phyloP scores from a whole-genome alignment of 2,329 filamentous ascomycete genomes.

The Hymenoscyphus linearis region DNA sequence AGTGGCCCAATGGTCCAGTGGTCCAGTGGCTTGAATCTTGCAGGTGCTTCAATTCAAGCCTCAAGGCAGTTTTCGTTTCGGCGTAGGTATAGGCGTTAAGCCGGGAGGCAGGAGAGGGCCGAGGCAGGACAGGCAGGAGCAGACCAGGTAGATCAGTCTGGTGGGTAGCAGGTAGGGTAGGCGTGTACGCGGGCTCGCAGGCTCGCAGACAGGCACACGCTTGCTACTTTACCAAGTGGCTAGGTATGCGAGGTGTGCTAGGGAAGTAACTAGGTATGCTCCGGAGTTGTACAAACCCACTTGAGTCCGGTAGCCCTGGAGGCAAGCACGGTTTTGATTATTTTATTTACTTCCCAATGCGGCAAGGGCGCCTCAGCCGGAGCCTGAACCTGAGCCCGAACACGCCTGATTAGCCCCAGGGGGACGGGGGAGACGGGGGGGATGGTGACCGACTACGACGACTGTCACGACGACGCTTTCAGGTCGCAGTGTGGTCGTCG shows the following conservation, averaged over 20 bases:
- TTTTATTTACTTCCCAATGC: constrained; percentile 5
- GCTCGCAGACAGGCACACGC: neutral
- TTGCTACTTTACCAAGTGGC: neutral
- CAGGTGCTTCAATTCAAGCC: no score
- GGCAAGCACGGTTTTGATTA: neutral
- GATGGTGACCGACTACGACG: neutral
- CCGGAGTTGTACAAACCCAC: neutral
- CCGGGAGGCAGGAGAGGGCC: no score
- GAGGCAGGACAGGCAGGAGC: neutral
- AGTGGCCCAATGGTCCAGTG: no score
- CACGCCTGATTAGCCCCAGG: no score
- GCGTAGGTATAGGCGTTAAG: neutral
- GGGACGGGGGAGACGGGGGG: no score
- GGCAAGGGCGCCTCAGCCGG: neutral
- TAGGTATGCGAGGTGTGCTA: no score
- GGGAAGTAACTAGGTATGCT: no score
- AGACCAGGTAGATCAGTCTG: neutral
- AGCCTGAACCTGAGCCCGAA: neutral
- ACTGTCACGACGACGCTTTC: neutral
- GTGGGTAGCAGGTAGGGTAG: neutral
- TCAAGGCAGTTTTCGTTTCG: neutral
- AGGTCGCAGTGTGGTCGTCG: neutral
- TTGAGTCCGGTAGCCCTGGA: neutral
- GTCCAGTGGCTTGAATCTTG: no score
- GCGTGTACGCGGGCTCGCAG: neutral